phyloP scores from a whole-genome alignment of 352 stramenopile species.

The Elongisporangium undulatum region DNA sequence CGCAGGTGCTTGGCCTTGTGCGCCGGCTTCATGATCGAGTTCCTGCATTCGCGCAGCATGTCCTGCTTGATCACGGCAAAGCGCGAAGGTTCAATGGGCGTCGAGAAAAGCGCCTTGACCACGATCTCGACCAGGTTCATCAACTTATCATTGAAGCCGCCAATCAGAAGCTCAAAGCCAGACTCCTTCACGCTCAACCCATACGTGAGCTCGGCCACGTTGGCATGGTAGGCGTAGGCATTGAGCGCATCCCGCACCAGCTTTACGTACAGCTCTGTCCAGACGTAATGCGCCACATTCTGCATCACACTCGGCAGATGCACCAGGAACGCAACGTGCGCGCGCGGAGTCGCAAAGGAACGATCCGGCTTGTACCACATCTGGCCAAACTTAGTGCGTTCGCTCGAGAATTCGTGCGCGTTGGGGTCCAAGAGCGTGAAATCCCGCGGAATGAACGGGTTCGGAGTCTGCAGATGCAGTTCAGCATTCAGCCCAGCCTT shows the following conservation, averaged over 20 bases:
- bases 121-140: constrained; percentile 62
- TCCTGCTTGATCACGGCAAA: constrained; percentile 71
- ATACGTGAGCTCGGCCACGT: constrained; percentile 70
- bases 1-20: constrained; percentile 65
- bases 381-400: constrained; percentile 36
- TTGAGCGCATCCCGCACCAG: constrained; percentile 62
- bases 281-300: constrained; percentile 30
- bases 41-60: constrained; percentile 64
- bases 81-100: constrained; percentile 34
- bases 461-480: constrained; percentile 49
- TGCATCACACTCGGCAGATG: constrained; percentile 44
- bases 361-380: constrained; percentile 65
- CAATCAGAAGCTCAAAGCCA: constrained; percentile 59
- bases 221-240: constrained; percentile 71
- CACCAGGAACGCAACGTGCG: constrained; percentile 48
- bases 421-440: constrained; percentile 46
- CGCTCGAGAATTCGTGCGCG: constrained; percentile 20
- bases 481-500: constrained; percentile 25
- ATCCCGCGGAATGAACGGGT: constrained; percentile 69
- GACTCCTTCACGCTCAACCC: constrained; percentile 59
- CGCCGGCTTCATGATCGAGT: constrained; percentile 47
- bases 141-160: constrained; percentile 78
- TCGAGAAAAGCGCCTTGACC: constrained; percentile 41
- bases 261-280: constrained; percentile 57
- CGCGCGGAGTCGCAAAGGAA: constrained; percentile 54